Evolutionary conservation across 805 yeast species (phyloP).

Genomic region (Starmera dryadoides): DNA sequence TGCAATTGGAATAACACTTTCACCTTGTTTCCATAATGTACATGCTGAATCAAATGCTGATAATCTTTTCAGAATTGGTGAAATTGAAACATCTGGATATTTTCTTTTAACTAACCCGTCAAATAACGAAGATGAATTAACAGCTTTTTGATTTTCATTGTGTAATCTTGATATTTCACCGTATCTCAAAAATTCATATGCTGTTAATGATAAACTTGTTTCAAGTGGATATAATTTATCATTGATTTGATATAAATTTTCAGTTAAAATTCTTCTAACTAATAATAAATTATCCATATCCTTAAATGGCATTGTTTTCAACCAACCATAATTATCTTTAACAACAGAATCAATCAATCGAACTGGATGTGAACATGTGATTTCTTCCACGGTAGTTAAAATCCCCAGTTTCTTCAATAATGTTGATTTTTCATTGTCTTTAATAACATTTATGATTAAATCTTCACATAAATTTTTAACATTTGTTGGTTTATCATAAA

Average conservation of each 20-base stretch:
- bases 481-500: constrained; percentile 29
- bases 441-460: constrained; percentile 5
- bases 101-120: constrained; percentile 26
- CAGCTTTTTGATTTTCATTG: constrained; percentile 38
- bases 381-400: constrained; percentile 2
- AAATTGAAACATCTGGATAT: neutral
- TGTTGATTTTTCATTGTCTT: neutral
- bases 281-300: constrained; percentile 36
- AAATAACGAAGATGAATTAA: constrained; percentile 40
- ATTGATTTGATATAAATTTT: neutral
- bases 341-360: constrained; percentile 1
- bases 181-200: constrained; percentile 34
- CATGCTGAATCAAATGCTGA: constrained; percentile 42
- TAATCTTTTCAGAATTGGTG: constrained; percentile 4
- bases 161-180: constrained; percentile 32
- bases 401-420: constrained; percentile 3
- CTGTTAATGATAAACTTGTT: constrained; percentile 18
- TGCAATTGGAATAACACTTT: constrained; percentile 49
- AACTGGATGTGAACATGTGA: neutral
- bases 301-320: constrained; percentile 24
- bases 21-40: constrained; percentile 60
- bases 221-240: neutral
- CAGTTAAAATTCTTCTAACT: constrained; percentile 31
- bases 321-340: constrained; percentile 26
- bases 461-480: constrained; percentile 13